These are phyloP conservation scores for Leccinum griseonigrum DNA, from an alignment of 1,284 basidiomycete genomes.

Conservation along the genomic window DNA sequence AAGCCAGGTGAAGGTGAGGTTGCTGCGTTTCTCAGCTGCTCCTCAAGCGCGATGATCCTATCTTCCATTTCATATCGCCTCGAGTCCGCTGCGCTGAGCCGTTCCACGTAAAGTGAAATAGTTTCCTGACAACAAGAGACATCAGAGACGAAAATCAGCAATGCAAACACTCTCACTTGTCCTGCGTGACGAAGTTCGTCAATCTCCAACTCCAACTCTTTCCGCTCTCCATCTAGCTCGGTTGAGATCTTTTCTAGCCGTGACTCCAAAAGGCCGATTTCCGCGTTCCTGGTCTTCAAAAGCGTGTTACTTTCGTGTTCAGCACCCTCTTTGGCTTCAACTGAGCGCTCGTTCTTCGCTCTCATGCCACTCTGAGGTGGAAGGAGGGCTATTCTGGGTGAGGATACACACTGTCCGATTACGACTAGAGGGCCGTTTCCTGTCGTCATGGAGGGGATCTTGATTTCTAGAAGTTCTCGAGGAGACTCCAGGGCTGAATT, in stretches of 20 bases:
- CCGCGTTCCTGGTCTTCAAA: constrained; percentile 52
- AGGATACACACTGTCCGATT: constrained; percentile 29
- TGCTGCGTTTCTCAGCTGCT: constrained; percentile 39
- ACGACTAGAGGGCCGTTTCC: constrained; percentile 25
- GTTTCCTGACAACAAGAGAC: constrained; percentile 61
- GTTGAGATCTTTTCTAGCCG: constrained; percentile 46
- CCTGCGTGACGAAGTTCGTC: constrained; percentile 83
- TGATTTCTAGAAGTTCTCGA: constrained; percentile 26
- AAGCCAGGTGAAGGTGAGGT: constrained; percentile 40
- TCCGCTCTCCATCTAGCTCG: constrained; percentile 65
- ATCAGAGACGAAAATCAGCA: constrained; percentile 8
- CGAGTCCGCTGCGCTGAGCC: constrained; percentile 66
- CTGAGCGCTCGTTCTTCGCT: constrained; percentile 43
- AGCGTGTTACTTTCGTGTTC: constrained; percentile 51
- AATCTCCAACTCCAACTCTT: constrained; percentile 66
- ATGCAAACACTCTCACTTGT: constrained; percentile 49
- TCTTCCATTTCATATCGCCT: constrained; percentile 80
- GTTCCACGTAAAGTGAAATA: constrained; percentile 89
- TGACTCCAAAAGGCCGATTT: constrained; percentile 51
- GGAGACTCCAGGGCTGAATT: constrained; percentile 1
- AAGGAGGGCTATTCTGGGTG: constrained; percentile 28
- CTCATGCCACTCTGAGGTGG: constrained; percentile 46
- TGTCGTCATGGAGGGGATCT: constrained; percentile 33
- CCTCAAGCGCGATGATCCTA: constrained; percentile 62
- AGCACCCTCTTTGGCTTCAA: constrained; percentile 51